Evolutionary conservation across 2,329 filamentous ascomycete species (phyloP).

Genomic region (Pestalotiopsis sp.): DNA sequence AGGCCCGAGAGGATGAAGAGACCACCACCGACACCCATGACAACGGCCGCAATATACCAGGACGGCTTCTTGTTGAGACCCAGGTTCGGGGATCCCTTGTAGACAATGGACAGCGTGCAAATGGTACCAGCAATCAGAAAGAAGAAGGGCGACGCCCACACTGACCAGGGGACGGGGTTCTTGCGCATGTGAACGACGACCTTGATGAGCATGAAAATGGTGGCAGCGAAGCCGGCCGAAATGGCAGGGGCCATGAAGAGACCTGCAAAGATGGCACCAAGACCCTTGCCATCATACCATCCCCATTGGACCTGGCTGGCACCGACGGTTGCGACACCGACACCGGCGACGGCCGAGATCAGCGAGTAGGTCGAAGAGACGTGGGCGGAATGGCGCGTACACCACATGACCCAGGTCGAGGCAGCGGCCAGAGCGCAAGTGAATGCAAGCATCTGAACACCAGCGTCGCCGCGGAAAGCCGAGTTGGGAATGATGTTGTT

Average conservation of each 20-base stretch:
- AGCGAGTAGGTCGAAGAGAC: conserved; percentile 75
- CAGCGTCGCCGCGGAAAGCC: conserved; percentile 61
- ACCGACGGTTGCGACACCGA: conserved; percentile 68
- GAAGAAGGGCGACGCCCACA: conserved; percentile 74
- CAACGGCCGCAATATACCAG: conserved; percentile 69
- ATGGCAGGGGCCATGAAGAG: conserved; percentile 72
- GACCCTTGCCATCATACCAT: conserved; percentile 68
- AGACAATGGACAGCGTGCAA: conserved; percentile 77
- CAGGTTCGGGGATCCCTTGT: conserved; percentile 76
- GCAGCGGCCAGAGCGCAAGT: conserved; percentile 65
- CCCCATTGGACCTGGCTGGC: conserved; percentile 66
- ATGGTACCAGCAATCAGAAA: conserved; percentile 76
- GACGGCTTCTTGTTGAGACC: conserved; percentile 65
- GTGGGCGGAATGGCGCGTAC: conserved; percentile 71
- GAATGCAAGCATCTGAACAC: conserved; percentile 70
- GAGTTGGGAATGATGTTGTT: conserved; percentile 69
- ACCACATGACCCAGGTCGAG: conserved; percentile 79
- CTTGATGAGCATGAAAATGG: conserved; percentile 76
- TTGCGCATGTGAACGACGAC: conserved; percentile 69
- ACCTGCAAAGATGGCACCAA: conserved; percentile 73
- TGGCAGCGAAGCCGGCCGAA: conserved; percentile 64
- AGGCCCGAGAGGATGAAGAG: conserved; percentile 60
- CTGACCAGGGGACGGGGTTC: conserved; percentile 72
- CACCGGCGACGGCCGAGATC: conserved; percentile 68
- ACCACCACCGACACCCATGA: conserved; percentile 63